Evolutionary conservation across 2,329 filamentous ascomycete species (phyloP).

Genomic region (Camillea tinctor): DNA sequence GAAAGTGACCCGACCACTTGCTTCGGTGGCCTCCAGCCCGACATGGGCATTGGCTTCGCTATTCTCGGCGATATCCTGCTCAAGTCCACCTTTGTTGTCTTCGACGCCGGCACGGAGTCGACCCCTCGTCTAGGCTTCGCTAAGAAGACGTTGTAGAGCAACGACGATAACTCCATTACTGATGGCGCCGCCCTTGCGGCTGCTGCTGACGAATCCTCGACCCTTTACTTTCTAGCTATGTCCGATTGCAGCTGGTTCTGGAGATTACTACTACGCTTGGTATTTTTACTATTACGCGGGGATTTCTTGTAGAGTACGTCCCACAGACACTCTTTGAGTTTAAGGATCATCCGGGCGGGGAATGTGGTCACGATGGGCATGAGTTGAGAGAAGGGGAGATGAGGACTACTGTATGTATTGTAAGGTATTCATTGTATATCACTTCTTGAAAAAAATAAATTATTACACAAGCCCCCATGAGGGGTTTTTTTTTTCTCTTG

Average conservation of each 20-base stretch:
- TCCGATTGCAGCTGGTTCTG: not conserved
- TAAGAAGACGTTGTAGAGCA: slow-evolving; percentile 26
- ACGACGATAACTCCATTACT: not conserved
- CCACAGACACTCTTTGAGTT: not conserved
- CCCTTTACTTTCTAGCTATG: not conserved
- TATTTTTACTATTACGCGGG: not conserved
- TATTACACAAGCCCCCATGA: not conserved
- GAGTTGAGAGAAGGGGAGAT: not conserved
- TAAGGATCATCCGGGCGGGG: not conserved
- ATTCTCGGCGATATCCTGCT: slow-evolving; percentile 68
- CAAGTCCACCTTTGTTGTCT: slow-evolving; percentile 64
- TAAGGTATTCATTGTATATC: not conserved
- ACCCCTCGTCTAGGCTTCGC: slow-evolving; percentile 46
- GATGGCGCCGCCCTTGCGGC: not conserved
- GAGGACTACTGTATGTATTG: not conserved
- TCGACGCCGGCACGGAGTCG: slow-evolving; percentile 40
- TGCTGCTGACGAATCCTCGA: not conserved
- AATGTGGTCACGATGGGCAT: not conserved
- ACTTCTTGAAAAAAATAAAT: not conserved
- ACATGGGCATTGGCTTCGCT: slow-evolving; percentile 38
- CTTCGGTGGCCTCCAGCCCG: slow-evolving; percentile 64
- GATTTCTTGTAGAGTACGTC: not conserved
- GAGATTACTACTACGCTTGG: not conserved
- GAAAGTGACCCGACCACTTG: slow-evolving; percentile 44
- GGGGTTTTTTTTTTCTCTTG: not conserved